Conservation (phyloP, 495 filamentous ascomycete genomes). For the Podospora didyma region DNA sequence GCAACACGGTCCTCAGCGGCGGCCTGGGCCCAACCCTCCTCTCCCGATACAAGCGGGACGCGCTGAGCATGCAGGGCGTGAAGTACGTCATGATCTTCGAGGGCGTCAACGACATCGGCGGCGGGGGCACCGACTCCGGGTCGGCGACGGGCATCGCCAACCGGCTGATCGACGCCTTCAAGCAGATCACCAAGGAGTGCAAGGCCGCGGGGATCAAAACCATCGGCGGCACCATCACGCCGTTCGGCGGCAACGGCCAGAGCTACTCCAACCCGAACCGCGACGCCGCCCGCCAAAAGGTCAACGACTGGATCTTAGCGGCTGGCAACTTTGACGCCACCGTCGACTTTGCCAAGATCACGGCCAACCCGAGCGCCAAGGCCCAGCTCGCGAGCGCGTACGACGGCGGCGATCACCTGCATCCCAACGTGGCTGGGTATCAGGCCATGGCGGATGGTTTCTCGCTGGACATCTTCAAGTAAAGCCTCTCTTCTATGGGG, state of each 20-base stretch:
- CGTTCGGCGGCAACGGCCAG: constrained; percentile 50
- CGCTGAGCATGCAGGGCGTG: constrained; percentile 52
- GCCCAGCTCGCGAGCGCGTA: constrained; percentile 45
- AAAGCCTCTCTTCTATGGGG: too few species aligned
- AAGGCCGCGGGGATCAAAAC: constrained; percentile 52
- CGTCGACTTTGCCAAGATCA: constrained; percentile 58
- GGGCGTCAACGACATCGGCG: constrained; percentile 69
- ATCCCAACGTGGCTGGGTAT: constrained; percentile 65
- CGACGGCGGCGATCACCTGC: constrained; percentile 67
- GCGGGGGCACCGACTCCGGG: constrained; percentile 38
- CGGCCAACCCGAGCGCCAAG: constrained; percentile 48
- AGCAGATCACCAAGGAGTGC: constrained; percentile 54
- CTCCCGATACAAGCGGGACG: constrained; percentile 60
- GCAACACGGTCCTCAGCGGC: constrained; percentile 61
- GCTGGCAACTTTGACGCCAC: constrained; percentile 53
- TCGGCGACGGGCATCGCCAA: constrained; percentile 50
- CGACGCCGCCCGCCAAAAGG: constrained; percentile 52
- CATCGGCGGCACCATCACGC: constrained; percentile 66
- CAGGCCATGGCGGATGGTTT: constrained; percentile 59
- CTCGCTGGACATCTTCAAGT: constrained; percentile 52
- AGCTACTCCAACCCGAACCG: constrained; percentile 52
- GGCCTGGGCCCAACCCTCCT: constrained; percentile 61
- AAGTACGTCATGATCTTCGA: constrained; percentile 66
- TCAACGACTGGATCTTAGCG: constrained; percentile 61
- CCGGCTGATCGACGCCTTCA: constrained; percentile 52